Evolutionary conservation across 2,329 filamentous ascomycete genomes (phyloP).

Genomic region (Phoma herbarum): DNA sequence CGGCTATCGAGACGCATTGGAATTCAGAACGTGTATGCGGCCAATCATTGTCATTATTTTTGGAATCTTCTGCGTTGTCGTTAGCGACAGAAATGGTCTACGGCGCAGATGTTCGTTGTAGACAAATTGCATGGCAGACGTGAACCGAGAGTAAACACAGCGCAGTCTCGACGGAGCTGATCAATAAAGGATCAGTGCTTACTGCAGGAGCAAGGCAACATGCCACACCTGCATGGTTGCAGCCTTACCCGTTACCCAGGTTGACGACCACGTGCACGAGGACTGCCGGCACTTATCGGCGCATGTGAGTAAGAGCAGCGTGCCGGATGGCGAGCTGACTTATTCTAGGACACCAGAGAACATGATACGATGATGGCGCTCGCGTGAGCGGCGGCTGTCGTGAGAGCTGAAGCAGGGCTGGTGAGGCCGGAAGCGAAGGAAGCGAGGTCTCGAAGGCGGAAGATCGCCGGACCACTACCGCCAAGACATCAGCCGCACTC

Average conservation of each 20-base stretch:
- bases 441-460: slow-evolving; percentile 1
- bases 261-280: neutral
- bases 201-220: neutral
- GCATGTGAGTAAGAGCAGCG: neutral
- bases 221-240: neutral
- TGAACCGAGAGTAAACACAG: neutral
- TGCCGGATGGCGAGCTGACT: neutral
- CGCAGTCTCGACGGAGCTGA: neutral
- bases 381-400: neutral
- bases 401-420: neutral
- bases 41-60: too few relatives aligned
- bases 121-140: neutral
- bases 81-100: neutral
- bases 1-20: too few relatives aligned
- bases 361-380: too few relatives aligned
- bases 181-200: neutral
- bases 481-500: neutral
- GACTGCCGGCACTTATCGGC: neutral
- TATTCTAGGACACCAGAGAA: neutral
- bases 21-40: too few relatives aligned
- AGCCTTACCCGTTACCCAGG: neutral
- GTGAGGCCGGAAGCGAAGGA: neutral
- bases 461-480: too few relatives aligned
- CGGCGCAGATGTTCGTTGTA: neutral
- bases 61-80: too few relatives aligned